These are phyloP conservation scores for Ceratocystis papillata DNA, from an alignment of 2,329 filamentous ascomycete species.

Conservation along the genomic window DNA sequence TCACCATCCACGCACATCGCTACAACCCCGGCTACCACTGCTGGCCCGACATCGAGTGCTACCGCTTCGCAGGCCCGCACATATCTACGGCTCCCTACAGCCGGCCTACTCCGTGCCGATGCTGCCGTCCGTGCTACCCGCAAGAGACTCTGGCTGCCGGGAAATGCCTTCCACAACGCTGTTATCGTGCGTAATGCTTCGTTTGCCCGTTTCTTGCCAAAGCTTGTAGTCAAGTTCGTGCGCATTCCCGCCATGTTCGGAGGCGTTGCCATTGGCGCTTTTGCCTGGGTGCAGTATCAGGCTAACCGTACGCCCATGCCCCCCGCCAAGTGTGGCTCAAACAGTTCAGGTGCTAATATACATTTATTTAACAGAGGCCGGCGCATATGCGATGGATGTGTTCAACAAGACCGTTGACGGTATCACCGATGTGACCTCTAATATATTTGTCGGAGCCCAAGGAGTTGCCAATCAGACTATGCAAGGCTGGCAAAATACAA, in stretches of 20 bases:
- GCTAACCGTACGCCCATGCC: slow-evolving; percentile 58
- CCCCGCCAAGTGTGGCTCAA: not conserved
- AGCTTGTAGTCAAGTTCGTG: slow-evolving; percentile 78
- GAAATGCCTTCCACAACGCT: slow-evolving; percentile 75
- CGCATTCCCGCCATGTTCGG: slow-evolving; percentile 86
- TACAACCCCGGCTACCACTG: not conserved
- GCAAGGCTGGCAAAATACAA: slow-evolving; percentile 73
- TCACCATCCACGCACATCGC: slow-evolving; percentile 10
- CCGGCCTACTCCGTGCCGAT: slow-evolving; percentile 58
- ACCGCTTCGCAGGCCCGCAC: slow-evolving; percentile 3
- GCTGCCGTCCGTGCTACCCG: slow-evolving; percentile 49
- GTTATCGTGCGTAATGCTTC: slow-evolving; percentile 54
- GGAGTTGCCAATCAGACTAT: slow-evolving; percentile 69
- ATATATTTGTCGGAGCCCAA: slow-evolving; percentile 59
- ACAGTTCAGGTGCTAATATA: not conserved
- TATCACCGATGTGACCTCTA: slow-evolving; percentile 56
- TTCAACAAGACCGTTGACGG: slow-evolving; percentile 63
- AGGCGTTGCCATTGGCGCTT: slow-evolving; percentile 70
- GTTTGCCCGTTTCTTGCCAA: slow-evolving; percentile 61
- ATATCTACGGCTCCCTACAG: slow-evolving; percentile 51
- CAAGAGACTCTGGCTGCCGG: slow-evolving; percentile 63
- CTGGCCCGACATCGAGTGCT: not conserved
- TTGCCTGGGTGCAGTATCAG: slow-evolving; percentile 94
- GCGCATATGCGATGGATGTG: slow-evolving; percentile 49
- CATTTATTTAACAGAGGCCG: slow-evolving; percentile 34